These are phyloP conservation scores for Ogataea sp. DNA, from an alignment of 805 yeast genomes.

Conservation along the genomic window DNA sequence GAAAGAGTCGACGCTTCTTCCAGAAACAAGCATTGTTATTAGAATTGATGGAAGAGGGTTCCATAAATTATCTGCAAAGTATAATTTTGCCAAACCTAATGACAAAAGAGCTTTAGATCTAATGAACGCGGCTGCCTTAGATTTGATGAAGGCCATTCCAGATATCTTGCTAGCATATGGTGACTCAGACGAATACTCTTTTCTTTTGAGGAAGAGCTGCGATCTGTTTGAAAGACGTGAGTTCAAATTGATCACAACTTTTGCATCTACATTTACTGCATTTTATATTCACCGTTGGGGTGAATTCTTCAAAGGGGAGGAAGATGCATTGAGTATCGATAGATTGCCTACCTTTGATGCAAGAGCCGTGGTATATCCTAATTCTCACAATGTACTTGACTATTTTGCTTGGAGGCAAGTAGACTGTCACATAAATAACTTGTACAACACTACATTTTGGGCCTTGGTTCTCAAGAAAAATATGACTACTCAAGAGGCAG, in stretches of 20 bases:
- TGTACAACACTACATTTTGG: conserved; percentile 95
- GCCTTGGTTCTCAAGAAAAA: conserved; percentile 63
- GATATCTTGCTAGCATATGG: conserved; percentile 85
- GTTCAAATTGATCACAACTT: conserved; percentile 69
- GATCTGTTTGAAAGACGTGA: conserved; percentile 75
- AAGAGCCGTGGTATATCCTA: conserved; percentile 82
- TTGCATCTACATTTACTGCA: conserved; percentile 77
- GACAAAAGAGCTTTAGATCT: conserved; percentile 67
- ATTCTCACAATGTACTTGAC: conserved; percentile 51
- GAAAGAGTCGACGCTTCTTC: conserved; percentile 60
- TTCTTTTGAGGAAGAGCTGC: conserved; percentile 59
- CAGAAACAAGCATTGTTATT: conserved; percentile 73
- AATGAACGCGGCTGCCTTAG: conserved; percentile 75
- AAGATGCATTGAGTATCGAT: conserved; percentile 30
- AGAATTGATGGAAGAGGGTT: conserved; percentile 93
- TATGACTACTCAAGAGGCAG: conserved; percentile 73
- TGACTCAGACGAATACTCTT: conserved; percentile 91
- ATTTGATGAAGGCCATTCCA: conserved; percentile 53
- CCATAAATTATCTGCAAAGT: conserved; percentile 70
- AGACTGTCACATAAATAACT: conserved; percentile 91
- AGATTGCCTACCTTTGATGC: conserved; percentile 87
- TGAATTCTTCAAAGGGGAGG: conserved; percentile 41
- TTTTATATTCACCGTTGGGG: conserved; percentile 67
- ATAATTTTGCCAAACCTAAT: conserved; percentile 81
- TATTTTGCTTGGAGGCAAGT: conserved; percentile 94